These are phyloP conservation scores for Soucietia sequanensis DNA, from an alignment of 805 yeast species.

Conservation along the genomic window DNA sequence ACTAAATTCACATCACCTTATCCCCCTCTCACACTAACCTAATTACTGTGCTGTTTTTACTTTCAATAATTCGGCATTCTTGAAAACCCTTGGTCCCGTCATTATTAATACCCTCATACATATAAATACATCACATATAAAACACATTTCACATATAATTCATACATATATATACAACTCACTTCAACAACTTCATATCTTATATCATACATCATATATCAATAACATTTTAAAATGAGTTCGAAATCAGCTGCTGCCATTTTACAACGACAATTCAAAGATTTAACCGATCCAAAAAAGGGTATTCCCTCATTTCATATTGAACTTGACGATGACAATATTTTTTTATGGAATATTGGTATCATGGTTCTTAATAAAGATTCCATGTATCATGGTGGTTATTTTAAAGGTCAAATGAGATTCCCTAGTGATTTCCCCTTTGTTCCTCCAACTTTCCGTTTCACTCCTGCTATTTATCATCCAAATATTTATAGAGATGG, in stretches of 20 bases:
- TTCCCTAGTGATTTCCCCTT: constrained; percentile 92
- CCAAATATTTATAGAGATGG: constrained; percentile 96
- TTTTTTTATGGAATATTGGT: constrained; percentile 76
- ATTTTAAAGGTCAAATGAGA: constrained; percentile 89
- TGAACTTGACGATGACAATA: constrained; percentile 56
- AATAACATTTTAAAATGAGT: too few species aligned
- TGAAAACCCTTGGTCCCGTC: too few species aligned
- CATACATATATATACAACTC: too few species aligned
- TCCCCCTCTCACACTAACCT: too few species aligned
- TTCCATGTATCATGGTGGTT: constrained; percentile 91
- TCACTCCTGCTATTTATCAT: constrained; percentile 90
- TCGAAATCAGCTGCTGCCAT: constrained; percentile 74
- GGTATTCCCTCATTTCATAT: constrained; percentile 63
- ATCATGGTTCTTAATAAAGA: constrained; percentile 89
- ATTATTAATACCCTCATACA: too few species aligned
- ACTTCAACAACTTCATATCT: too few species aligned
- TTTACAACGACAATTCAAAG: constrained; percentile 89
- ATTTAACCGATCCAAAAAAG: constrained; percentile 88
- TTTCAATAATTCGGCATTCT: too few species aligned
- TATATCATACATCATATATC: too few species aligned
- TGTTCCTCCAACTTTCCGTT: constrained; percentile 88
- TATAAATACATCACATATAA: too few species aligned
- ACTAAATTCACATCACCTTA: too few species aligned
- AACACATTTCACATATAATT: too few species aligned
- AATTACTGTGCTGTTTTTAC: too few species aligned